Evolutionary conservation across 1,284 basidiomycete genomes (phyloP).

Genomic region (Phaffia rhodozyma): DNA sequence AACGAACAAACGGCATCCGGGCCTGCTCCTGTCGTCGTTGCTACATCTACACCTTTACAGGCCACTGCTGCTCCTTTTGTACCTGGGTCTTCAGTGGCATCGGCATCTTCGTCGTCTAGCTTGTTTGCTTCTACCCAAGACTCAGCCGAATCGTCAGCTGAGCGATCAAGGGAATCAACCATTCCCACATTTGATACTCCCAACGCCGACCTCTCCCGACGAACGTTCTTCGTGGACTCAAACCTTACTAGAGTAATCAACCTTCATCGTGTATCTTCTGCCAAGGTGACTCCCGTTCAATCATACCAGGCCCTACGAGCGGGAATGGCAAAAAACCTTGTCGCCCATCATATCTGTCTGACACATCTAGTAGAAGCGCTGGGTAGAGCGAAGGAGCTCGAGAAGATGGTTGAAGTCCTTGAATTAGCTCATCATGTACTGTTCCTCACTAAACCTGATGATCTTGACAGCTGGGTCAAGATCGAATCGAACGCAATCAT

Average conservation of each 20-base stretch:
- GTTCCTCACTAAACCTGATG: slow-evolving; percentile 28
- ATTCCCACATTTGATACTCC: not conserved
- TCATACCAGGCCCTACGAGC: slow-evolving; percentile 38
- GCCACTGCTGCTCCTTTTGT: too few relatives aligned
- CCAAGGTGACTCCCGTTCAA: slow-evolving; percentile 12
- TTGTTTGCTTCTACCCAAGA: not conserved
- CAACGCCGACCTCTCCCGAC: not conserved
- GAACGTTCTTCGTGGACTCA: slow-evolving; percentile 1
- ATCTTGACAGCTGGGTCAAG: slow-evolving; percentile 50
- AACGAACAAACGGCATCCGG: too few relatives aligned
- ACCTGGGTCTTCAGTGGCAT: too few relatives aligned
- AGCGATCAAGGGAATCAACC: not conserved
- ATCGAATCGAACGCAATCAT: slow-evolving; percentile 83
- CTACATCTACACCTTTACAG: too few relatives aligned
- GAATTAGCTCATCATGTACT: slow-evolving; percentile 54
- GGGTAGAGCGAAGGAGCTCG: slow-evolving; percentile 50
- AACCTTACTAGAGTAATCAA: slow-evolving; percentile 5
- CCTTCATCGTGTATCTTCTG: not conserved
- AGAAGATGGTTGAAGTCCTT: slow-evolving; percentile 57
- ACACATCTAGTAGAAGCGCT: slow-evolving; percentile 55
- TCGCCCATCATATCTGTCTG: slow-evolving; percentile 47
- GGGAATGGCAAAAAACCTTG: slow-evolving; percentile 35
- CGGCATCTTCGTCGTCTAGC: too few relatives aligned
- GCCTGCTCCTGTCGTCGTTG: too few relatives aligned
- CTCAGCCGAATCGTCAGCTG: not conserved